phyloP scores from a whole-genome alignment of 2,329 filamentous ascomycete species.

The Botrytis aclada region DNA sequence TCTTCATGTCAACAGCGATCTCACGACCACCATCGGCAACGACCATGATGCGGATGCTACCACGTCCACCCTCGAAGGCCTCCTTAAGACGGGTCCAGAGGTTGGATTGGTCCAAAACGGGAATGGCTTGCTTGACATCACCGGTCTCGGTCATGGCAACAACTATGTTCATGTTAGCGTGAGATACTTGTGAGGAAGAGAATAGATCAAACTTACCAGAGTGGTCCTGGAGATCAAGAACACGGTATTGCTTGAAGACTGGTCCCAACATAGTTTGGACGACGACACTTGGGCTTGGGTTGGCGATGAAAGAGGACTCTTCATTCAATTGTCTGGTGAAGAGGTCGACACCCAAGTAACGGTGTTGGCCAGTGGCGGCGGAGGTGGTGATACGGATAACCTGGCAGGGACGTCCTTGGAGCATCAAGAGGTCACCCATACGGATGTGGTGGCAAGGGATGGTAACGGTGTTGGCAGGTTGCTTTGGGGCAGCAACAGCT shows the following conservation, averaged over 20 bases:
- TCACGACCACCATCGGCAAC: constrained; percentile 91
- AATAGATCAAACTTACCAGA: constrained; percentile 47
- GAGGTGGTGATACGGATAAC: constrained; percentile 99
- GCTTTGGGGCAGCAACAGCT: constrained; percentile 28
- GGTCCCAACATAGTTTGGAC: constrained; percentile 99
- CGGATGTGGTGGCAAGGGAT: constrained; percentile 99
- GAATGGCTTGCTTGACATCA: constrained; percentile 93
- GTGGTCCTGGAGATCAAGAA: constrained; percentile 91
- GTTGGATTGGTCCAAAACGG: constrained; percentile 92
- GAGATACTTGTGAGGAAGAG: not conserved
- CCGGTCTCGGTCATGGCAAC: constrained; percentile 98
- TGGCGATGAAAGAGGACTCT: constrained; percentile 96
- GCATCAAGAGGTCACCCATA: constrained; percentile 96
- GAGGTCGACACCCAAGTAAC: constrained; percentile 98
- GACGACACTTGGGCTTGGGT: constrained; percentile 92
- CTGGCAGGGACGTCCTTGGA: constrained; percentile 98
- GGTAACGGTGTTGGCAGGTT: constrained; percentile 77
- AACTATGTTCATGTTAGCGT: constrained; percentile 44
- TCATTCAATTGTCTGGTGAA: constrained; percentile 99
- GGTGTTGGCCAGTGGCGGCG: constrained; percentile 96
- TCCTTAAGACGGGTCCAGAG: constrained; percentile 77
- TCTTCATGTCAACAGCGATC: constrained; percentile 98
- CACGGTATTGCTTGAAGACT: constrained; percentile 99
- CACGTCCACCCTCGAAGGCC: constrained; percentile 87
- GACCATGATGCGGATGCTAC: constrained; percentile 91